These are phyloP conservation scores for Tricholoma hemisulphureum DNA, from an alignment of 768 basidiomycete species.

Conservation along the genomic window DNA sequence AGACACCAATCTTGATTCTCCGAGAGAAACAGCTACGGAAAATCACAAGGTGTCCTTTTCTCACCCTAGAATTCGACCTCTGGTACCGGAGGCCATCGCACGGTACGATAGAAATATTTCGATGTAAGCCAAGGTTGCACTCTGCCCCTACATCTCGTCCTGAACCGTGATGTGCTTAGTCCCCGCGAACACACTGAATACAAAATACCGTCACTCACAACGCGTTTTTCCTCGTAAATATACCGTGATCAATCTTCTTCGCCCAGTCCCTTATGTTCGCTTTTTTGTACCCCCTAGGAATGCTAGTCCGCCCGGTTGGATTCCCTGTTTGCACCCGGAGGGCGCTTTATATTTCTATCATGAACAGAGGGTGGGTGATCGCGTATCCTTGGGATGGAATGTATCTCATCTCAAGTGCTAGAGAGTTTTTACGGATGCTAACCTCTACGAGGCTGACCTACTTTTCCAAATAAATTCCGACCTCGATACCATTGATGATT, in stretches of 20 bases:
- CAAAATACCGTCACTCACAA: slow-evolving; percentile 12
- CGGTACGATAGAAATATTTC: slow-evolving; percentile 21
- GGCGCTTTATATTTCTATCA: slow-evolving; percentile 60
- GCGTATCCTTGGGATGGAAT: background rate
- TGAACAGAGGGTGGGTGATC: slow-evolving; percentile 37
- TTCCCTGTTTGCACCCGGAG: slow-evolving; percentile 52
- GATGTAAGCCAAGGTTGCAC: slow-evolving; percentile 14
- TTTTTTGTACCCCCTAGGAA: too few relatives aligned
- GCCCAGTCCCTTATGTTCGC: too few relatives aligned
- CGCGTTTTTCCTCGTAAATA: slow-evolving; percentile 8
- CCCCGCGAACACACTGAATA: slow-evolving; percentile 12
- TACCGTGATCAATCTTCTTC: background rate
- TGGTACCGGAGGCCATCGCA: slow-evolving; percentile 18
- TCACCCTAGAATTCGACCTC: slow-evolving; percentile 14
- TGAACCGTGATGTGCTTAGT: slow-evolving; percentile 7
- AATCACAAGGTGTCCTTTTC: slow-evolving; percentile 1
- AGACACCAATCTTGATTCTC: background rate
- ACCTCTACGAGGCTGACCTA: slow-evolving; percentile 42
- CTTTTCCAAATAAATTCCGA: slow-evolving; percentile 35
- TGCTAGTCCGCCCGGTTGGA: slow-evolving; percentile 41
- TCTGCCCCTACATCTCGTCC: background rate
- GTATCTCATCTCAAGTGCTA: slow-evolving; percentile 15
- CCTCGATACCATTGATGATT: slow-evolving; percentile 28
- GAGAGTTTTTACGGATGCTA: slow-evolving; percentile 55
- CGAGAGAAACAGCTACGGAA: slow-evolving; percentile 1